Evolutionary conservation across 2,329 filamentous ascomycete genomes (phyloP), one percentile per base, ranked within the genome.

Genomic region (Trichoderma lentiforme): DNA sequence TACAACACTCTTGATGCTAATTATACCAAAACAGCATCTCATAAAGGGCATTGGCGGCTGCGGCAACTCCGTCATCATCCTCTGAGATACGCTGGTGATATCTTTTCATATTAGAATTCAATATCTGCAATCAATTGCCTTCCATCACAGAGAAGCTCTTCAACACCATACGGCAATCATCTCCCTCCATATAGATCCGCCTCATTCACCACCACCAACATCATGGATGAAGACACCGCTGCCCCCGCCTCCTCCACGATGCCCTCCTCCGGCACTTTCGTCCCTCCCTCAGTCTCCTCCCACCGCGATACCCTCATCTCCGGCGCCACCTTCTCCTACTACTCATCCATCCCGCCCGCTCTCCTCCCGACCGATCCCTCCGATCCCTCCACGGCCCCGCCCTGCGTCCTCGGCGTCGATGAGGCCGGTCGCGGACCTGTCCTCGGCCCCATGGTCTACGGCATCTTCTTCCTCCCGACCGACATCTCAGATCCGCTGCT

Each of bases 381-480:
- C 3, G 79, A 81, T 57, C 77, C 82, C 4, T 74, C 79, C 21
- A 76, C 82, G 18, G 79, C 80, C 8, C 74, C 79, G 14, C 77
- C 79, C 58, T 96, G 93, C 81, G 91, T 92, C 24, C 87, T 98
- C 26, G 95, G 95, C 74, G 92, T 98, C 65, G 95, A 98, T 81
- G 95, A 98, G 85, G 95, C 95, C 76, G 95, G 95, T 60, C 90
- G 95, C 78, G 95, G 95, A 1, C 95, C 95, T 28, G 95, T 98
- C n/a, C 88, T 98, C 14, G 95, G 93, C 76, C 91, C 86, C 76
- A 91, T 92, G 90, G 90, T 92, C 77, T 92, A 92, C 83, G 88
- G 86, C 74, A 84, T 91, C 77, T 91, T 91, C 83, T 90, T 88
- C 83, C 93, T 97, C 75, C 97, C 97, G 66, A 81, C 93, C 2